Evolutionary conservation across 192 early-diverging fungal species (phyloP).

Genomic region (Coemansia sp.): DNA sequence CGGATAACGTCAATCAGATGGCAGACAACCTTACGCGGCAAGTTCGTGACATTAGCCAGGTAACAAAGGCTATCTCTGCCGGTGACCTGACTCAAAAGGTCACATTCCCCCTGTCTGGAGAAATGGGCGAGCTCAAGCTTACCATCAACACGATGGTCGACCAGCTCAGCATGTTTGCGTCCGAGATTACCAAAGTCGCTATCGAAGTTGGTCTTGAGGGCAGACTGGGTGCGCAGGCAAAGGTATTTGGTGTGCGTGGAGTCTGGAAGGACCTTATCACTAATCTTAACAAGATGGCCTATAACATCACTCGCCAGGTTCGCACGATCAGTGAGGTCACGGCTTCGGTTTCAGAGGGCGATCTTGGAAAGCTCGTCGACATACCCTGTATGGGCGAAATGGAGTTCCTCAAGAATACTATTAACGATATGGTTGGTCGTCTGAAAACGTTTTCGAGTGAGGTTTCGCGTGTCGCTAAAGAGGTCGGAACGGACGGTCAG

Average conservation of each 20-base stretch:
- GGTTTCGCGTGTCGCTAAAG: constrained; percentile 68
- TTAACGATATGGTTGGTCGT: constrained; percentile 66
- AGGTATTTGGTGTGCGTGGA: constrained; percentile 50
- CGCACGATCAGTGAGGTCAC: constrained; percentile 64
- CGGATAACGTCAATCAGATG: constrained; percentile 69
- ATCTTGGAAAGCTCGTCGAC: constrained; percentile 36
- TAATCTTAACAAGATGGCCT: constrained; percentile 66
- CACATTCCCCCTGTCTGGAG: constrained; percentile 59
- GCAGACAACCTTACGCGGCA: constrained; percentile 63
- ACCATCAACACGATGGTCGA: constrained; percentile 59
- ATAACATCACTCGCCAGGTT: constrained; percentile 63
- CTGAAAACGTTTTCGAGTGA: constrained; percentile 56
- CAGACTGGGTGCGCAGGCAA: constrained; percentile 68
- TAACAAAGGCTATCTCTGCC: constrained; percentile 60
- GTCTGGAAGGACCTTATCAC: constrained; percentile 63
- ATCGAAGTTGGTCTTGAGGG: constrained; percentile 73
- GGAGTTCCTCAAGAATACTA: constrained; percentile 62
- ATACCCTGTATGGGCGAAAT: constrained; percentile 58
- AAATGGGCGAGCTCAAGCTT: constrained; percentile 62
- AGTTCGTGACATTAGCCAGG: constrained; percentile 62
- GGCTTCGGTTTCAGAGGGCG: constrained; percentile 59
- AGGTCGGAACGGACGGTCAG: constrained; percentile 73
- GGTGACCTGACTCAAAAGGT: constrained; percentile 63
- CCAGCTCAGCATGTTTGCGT: constrained; percentile 61
- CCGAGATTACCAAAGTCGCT: constrained; percentile 70